Evolutionary conservation across 164 flowering plant genomes (phyloP).

Genomic region (Taxillus chinensis): DNA sequence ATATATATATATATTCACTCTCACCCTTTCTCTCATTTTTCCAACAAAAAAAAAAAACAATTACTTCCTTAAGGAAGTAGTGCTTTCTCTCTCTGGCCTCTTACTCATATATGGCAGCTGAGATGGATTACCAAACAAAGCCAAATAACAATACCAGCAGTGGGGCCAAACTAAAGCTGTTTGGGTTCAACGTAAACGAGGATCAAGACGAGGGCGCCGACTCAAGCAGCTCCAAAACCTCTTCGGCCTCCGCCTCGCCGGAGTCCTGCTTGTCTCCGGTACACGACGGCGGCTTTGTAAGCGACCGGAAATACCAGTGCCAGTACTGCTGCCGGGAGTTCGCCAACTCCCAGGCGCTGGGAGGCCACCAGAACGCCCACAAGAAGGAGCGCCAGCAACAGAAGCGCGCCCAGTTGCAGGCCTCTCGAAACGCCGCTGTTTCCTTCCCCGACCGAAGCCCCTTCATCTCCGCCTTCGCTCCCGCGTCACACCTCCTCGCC

Average conservation of each 20-base stretch:
- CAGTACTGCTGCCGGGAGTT: conserved; percentile 90
- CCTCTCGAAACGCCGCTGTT: conserved; percentile 47
- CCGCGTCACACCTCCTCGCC: conserved; percentile 51
- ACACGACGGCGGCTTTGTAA: conserved; percentile 17
- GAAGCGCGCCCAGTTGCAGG: conserved; percentile 72
- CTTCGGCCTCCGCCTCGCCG: conserved; percentile 20
- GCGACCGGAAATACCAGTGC: conserved; percentile 71
- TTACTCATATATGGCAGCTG: conserved; percentile 23
- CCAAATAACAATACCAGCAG: conserved; percentile 8
- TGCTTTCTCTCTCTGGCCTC: not conserved
- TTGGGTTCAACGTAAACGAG: conserved; percentile 68
- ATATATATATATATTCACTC: not conserved
- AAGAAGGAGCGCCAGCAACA: conserved; percentile 87
- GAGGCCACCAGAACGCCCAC: conserved; percentile 97
- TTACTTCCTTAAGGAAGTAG: too few species aligned
- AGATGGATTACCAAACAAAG: conserved; percentile 27
- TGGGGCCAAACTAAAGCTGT: conserved; percentile 44
- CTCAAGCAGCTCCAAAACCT: conserved; percentile 19
- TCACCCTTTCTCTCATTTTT: not conserved
- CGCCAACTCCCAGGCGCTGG: conserved; percentile 92
- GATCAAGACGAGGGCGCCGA: conserved; percentile 26
- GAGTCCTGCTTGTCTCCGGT: conserved; percentile 23
- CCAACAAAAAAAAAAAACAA: too few species aligned
- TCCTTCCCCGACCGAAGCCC: conserved; percentile 40
- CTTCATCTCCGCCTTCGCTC: conserved; percentile 49